Conservation (phyloP, 1,284 basidiomycete species). For the Albatrellus sp. region DNA sequence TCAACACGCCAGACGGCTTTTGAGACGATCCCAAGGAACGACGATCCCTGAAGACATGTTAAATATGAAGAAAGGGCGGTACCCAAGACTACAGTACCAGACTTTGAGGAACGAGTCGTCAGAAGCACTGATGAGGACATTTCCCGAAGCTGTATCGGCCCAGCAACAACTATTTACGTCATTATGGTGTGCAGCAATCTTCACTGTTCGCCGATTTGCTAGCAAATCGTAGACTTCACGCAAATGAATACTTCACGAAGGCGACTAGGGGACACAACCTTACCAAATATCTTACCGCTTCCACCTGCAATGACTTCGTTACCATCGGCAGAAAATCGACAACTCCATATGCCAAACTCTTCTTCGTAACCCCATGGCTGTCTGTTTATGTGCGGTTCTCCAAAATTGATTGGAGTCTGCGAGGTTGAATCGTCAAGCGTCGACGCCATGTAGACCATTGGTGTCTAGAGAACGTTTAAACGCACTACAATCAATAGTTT, state of each 20-base stretch:
- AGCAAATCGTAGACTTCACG: conserved; percentile 80
- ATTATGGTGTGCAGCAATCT: conserved; percentile 74
- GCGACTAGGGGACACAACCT: conserved; percentile 8
- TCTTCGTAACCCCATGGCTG: conserved; percentile 31
- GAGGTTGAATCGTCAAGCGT: conserved; percentile 60
- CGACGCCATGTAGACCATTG: conserved; percentile 77
- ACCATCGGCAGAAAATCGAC: conserved; percentile 92
- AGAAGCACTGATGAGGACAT: conserved; percentile 87
- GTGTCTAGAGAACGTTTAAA: conserved; percentile 28
- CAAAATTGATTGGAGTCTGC: conserved; percentile 69
- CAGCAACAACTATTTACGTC: conserved; percentile 97
- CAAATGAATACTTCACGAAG: neutral
- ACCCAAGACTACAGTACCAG: conserved; percentile 45
- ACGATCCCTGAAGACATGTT: conserved; percentile 59
- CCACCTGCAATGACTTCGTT: conserved; percentile 81
- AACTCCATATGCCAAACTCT: conserved; percentile 77
- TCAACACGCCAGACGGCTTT: conserved; percentile 84
- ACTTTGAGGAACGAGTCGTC: conserved; percentile 94
- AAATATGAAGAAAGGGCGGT: neutral
- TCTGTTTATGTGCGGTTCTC: conserved; percentile 27
- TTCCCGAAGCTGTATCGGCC: conserved; percentile 86
- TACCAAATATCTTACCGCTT: conserved; percentile 68
- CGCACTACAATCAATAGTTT: too few species aligned
- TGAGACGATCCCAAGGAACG: conserved; percentile 71
- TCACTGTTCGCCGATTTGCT: conserved; percentile 67